These are phyloP conservation scores for Fusarium odoratissimum DNA, from an alignment of 2,329 filamentous ascomycete species.

Conservation along the genomic window DNA sequence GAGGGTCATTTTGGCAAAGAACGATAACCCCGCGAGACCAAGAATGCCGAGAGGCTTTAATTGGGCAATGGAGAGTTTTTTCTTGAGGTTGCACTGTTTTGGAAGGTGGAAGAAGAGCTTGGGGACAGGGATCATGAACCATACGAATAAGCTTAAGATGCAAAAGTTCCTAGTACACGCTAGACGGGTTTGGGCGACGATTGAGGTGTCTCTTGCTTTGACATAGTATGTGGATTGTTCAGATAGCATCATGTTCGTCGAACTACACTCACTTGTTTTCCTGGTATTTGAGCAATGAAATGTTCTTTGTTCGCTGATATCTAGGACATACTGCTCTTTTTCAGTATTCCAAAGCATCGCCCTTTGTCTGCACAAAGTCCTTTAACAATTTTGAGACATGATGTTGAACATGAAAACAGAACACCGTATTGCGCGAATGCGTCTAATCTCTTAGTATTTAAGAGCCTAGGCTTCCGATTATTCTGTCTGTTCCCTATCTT, in stretches of 20 bases:
- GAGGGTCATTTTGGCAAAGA: not conserved
- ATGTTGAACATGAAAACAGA: not conserved
- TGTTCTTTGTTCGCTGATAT: not conserved
- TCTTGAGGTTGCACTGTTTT: constrained; percentile 2
- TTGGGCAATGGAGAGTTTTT: not conserved
- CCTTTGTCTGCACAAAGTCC: not conserved
- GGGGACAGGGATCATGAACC: constrained; percentile 26
- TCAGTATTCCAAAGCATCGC: not conserved
- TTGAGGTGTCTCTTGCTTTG: not conserved
- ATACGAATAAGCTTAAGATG: constrained; percentile 34
- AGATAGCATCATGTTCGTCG: not conserved
- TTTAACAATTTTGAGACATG: not conserved
- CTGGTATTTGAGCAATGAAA: fast-evolving
- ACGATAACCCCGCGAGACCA: constrained; percentile 4
- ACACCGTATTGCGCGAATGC: too few relatives aligned
- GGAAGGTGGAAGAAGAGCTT: constrained; percentile 23
- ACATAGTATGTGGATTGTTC: too few relatives aligned
- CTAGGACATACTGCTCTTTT: not conserved
- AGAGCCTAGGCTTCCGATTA: too few relatives aligned
- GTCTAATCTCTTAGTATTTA: not conserved
- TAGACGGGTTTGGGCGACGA: not conserved
- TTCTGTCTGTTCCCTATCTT: too few relatives aligned
- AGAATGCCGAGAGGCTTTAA: not conserved
- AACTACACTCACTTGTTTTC: not conserved
- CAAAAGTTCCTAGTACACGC: constrained; percentile 31